Percentiles rank a stretch among this genome's conserved stretches.
Evolutionary conservation across 2,329 filamentous ascomycete species (phyloP).

Genomic region (Ceratocystis ficicola): DNA sequence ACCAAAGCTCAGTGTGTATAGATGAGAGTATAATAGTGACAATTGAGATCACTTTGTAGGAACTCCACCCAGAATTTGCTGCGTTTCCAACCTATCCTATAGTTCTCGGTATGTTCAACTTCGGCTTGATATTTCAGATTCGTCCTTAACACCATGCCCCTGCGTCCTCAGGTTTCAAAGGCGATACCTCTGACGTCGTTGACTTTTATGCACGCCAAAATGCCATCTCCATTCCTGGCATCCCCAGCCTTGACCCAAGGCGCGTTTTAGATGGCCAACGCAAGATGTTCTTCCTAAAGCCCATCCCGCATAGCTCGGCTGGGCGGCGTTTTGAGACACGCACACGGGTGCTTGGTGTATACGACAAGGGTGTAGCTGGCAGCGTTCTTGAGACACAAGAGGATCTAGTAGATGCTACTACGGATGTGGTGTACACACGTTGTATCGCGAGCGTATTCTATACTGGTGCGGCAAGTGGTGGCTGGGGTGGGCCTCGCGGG

Average conservation of each 20-base stretch:
- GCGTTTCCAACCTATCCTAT: conserved; percentile 84
- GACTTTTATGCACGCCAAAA: conserved; percentile 69
- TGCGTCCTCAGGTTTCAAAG: conserved; percentile 54
- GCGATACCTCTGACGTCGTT: conserved; percentile 59
- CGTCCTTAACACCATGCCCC: conserved; percentile 14
- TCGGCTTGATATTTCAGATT: neutral
- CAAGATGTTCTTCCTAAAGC: conserved; percentile 63
- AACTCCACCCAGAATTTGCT: conserved; percentile 74
- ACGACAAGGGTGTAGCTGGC: conserved; percentile 78
- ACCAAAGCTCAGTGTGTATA: neutral
- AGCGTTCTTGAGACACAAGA: conserved; percentile 72
- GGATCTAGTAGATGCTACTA: conserved; percentile 57
- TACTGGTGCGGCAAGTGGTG: conserved; percentile 52
- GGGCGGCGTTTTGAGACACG: conserved; percentile 65
- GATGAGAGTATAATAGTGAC: neutral
- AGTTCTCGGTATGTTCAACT: conserved; percentile 50
- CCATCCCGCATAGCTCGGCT: conserved; percentile 57
- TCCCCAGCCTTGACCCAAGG: conserved; percentile 62
- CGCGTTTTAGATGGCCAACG: conserved; percentile 77
- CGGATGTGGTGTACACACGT: conserved; percentile 40
- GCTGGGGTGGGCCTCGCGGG: conserved; percentile 84
- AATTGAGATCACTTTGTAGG: conserved; percentile 37
- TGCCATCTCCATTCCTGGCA: conserved; percentile 55
- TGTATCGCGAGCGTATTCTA: conserved; percentile 63
- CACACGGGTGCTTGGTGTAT: conserved; percentile 69